Conservation (phyloP, 2,329 filamentous ascomycete genomes). For the Claviceps quebecensis region DNA sequence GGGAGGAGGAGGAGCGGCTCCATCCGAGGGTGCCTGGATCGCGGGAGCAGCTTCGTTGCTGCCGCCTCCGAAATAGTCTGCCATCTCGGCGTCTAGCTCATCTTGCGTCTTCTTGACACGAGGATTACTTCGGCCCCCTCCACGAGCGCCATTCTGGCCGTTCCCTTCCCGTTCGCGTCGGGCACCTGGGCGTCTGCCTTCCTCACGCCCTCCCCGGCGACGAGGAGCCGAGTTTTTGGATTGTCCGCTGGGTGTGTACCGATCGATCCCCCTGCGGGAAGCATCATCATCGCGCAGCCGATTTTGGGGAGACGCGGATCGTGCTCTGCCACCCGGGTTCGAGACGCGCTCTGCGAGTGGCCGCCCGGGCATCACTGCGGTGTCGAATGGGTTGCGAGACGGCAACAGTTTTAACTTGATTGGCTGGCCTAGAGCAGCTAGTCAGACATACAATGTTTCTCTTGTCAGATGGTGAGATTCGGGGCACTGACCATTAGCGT, state of each 20-base stretch:
- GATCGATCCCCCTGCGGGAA: constrained; percentile 56
- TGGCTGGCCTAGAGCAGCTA: constrained; percentile 49
- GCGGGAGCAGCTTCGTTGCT: constrained; percentile 21
- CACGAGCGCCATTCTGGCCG: constrained; percentile 22
- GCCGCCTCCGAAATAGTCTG: constrained; percentile 62
- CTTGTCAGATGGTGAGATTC: background rate
- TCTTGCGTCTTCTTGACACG: constrained; percentile 76
- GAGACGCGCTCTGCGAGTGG: constrained; percentile 49
- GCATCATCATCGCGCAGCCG: constrained; percentile 40
- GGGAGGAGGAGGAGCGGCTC: constrained; percentile 17
- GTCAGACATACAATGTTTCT: background rate
- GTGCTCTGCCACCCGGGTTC: constrained; percentile 38
- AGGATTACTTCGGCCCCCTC: constrained; percentile 27
- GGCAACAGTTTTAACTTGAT: constrained; percentile 60
- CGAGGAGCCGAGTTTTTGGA: constrained; percentile 47
- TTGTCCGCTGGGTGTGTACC: constrained; percentile 55
- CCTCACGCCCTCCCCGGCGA: constrained; percentile 35
- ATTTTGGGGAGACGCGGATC: constrained; percentile 43
- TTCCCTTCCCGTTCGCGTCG: constrained; percentile 25
- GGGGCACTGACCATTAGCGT: constrained; percentile 53
- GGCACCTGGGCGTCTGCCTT: constrained; percentile 36
- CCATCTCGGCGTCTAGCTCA: constrained; percentile 93
- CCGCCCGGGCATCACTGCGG: constrained; percentile 38
- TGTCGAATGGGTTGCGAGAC: constrained; percentile 42
- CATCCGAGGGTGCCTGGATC: constrained; percentile 15